Evolutionary conservation across 2,329 filamentous ascomycete genomes (phyloP).

Genomic region (Apiospora sp.): DNA sequence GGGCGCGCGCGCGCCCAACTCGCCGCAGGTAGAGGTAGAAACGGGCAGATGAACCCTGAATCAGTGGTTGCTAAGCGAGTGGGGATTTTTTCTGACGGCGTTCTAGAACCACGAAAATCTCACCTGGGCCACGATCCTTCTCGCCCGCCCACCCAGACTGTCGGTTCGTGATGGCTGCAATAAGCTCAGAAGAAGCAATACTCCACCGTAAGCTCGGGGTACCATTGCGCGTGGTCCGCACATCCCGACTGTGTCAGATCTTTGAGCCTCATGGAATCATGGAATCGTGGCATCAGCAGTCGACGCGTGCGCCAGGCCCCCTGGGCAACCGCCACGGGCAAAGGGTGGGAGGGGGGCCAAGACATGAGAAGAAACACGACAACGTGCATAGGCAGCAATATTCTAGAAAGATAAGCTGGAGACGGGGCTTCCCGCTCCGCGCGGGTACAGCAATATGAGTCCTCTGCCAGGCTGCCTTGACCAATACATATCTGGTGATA

Average conservation of each 20-base stretch:
- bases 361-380: background rate
- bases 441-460: background rate
- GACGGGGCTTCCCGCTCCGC: background rate
- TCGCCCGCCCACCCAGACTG: constrained; percentile 18
- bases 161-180: constrained; percentile 22
- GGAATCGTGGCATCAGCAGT: background rate
- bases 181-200: constrained; percentile 22
- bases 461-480: background rate
- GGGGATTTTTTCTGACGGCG: background rate
- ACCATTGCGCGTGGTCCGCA: constrained; percentile 5
- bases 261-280: constrained; percentile 18
- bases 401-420: background rate
- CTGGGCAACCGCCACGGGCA: background rate
- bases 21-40: background rate
- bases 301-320: background rate
- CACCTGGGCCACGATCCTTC: background rate
- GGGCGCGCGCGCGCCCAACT: background rate
- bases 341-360: background rate
- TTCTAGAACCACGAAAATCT: constrained; percentile 9
- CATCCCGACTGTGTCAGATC: constrained; percentile 8
- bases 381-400: background rate
- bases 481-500: background rate
- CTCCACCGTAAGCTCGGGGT: background rate
- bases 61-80: background rate
- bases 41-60: background rate